A percentile compares a stretch with the other conserved stretches of the same genome.
phyloP scores from a whole-genome alignment of 2,329 filamentous ascomycete species.

The Hirsutella minnesotensis region DNA sequence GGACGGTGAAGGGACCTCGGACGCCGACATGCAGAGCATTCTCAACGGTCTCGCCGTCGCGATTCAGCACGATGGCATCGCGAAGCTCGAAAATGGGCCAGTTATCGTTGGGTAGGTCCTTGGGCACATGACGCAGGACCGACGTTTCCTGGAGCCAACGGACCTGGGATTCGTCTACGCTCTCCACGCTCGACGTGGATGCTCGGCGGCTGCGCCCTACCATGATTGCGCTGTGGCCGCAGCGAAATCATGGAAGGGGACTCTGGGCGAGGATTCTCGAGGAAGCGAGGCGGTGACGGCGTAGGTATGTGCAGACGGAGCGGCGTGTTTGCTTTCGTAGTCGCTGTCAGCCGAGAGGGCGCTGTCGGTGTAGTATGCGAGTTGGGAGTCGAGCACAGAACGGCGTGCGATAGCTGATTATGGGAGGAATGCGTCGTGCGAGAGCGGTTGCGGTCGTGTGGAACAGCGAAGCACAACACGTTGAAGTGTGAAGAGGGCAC shows the following conservation, averaged over 20 bases:
- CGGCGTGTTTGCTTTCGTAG: too few species aligned
- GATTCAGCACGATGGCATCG: constrained; percentile 47
- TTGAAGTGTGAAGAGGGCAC: too few species aligned
- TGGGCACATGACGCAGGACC: constrained; percentile 17
- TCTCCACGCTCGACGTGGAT: constrained; percentile 33
- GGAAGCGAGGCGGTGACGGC: too few species aligned
- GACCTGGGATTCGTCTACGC: constrained; percentile 23
- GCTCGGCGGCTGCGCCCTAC: constrained; percentile 25
- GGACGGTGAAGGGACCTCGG: constrained; percentile 48
- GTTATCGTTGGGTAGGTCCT: constrained; percentile 26
- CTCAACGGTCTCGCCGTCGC: constrained; percentile 39
- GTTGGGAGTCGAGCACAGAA: too few species aligned
- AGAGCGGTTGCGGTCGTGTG: too few species aligned
- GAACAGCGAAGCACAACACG: too few species aligned
- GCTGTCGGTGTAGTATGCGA: too few species aligned
- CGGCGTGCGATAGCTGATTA: too few species aligned
- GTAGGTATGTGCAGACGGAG: too few species aligned
- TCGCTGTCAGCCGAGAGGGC: too few species aligned
- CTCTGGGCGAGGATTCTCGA: too few species aligned
- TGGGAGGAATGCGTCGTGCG: too few species aligned
- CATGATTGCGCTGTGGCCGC: constrained; percentile 23
- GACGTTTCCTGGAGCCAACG: constrained; percentile 22
- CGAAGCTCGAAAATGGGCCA: constrained; percentile 52
- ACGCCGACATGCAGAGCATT: constrained; percentile 50
- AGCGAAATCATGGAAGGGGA: constrained; percentile 27